Base-by-base conservation (phyloP, 2,329 filamentous ascomycete genomes). In the Cylindrodendrum hubeiense region DNA sequence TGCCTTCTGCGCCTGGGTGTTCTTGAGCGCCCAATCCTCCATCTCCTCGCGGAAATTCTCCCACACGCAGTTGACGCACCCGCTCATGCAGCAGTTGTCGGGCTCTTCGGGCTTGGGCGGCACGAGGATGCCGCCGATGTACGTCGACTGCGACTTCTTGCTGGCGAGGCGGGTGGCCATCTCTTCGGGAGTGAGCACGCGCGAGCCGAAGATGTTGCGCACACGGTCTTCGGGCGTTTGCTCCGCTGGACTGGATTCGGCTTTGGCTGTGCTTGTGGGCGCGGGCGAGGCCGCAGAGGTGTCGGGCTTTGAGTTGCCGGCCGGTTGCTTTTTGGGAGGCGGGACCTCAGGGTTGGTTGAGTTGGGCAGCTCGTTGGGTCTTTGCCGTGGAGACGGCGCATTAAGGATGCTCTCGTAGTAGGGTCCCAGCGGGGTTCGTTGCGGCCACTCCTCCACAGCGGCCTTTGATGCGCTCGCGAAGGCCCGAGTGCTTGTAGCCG, bases 71-170 rank as follows among this genome's bases (percentile, higher is more conserved):
- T 98, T 95, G 52, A 97, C 95, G 78, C 96, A 99, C 3, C 96
- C 96, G 76, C 93, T 96, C 96, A 99, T 99, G 81, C 96, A 99
- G 86, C 96, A 99, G 77, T 99, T 98, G 75, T 98, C 96, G 4
- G 96, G 96, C 80, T 99, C 95, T 51, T 89, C 86, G 1, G 96
- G 96, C 51, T 88, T 88, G 0, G 94, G 95, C 2, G 96, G 96
- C 5, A 98, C 91, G 19, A 89, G 81, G 1, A 98, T 87, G 4
- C 95, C 95, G 1, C 93, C 94, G 60, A 98, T 84, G 65, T 89
- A 83, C 9, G 83, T 87, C 53, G 89, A 89, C 66, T 87, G 84
- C 15, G 85, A 82, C 13, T 88, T 82, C 37, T 89, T 85, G 47
- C 88, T 84, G 3, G 84, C 85, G 6, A 89, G 80, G 43, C 89